phyloP scores from a whole-genome alignment of 192 early-diverging fungal genomes.

The Podila clonocystis region DNA sequence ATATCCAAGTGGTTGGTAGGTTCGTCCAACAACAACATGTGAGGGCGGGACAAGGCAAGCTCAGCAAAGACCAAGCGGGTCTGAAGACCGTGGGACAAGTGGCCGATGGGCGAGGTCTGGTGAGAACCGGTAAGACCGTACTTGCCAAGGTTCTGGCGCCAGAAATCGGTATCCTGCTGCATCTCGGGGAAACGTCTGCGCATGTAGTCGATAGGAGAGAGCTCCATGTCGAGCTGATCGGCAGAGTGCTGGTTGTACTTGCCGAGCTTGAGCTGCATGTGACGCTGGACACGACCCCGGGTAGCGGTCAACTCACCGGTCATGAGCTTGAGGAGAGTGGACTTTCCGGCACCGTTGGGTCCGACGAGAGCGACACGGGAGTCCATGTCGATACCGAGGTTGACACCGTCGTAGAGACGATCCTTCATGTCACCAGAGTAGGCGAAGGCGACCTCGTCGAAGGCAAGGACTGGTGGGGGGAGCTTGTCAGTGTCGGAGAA shows the following conservation, averaged over 20 bases:
- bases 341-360: constrained; percentile 95
- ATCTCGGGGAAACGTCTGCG: constrained; percentile 83
- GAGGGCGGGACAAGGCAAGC: constrained; percentile 86
- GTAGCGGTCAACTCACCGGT: constrained; percentile 86
- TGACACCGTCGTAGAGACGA: constrained; percentile 89
- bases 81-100: constrained; percentile 95
- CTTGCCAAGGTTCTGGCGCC: constrained; percentile 91
- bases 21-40: constrained; percentile 98
- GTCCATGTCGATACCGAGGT: constrained; percentile 97
- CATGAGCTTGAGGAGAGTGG: constrained; percentile 98
- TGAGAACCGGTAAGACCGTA: constrained; percentile 94
- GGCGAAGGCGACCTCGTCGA: constrained; percentile 92
- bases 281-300: constrained; percentile 85
- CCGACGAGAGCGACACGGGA: constrained; percentile 98
- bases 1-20: constrained; percentile 98
- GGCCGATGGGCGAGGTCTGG: constrained; percentile 90
- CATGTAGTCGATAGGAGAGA: constrained; percentile 92
- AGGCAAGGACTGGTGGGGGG: constrained; percentile 95
- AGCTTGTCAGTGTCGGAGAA: constrained; percentile 90
- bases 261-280: constrained; percentile 93
- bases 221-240: constrained; percentile 92
- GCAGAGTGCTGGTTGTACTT: constrained; percentile 98
- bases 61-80: constrained; percentile 97
- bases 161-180: constrained; percentile 86
- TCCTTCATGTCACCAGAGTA: constrained; percentile 88